Percentiles rank a stretch among this genome's conserved stretches.
phyloP scores from a whole-genome alignment of 2,329 filamentous ascomycete species.

The Epichloe elymi region DNA sequence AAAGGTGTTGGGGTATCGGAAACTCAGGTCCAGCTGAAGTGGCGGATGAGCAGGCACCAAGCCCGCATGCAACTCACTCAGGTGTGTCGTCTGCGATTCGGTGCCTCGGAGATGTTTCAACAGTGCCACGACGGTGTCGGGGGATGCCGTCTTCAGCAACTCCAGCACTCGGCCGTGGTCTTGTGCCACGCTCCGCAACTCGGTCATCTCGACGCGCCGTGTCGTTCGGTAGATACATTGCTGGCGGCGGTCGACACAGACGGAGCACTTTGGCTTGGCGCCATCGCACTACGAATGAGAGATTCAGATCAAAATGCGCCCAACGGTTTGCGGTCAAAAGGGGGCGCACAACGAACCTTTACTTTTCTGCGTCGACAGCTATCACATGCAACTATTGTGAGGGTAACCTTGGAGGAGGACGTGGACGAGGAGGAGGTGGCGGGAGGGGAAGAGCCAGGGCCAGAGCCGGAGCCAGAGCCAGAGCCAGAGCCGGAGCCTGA shows the following conservation, averaged over 20 bases:
- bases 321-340: background rate
- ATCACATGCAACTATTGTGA: background rate
- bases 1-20: background rate
- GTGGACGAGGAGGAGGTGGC: background rate
- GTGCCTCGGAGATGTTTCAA: background rate
- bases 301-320: no score
- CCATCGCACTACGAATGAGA: background rate
- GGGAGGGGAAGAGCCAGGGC: background rate
- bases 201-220: background rate
- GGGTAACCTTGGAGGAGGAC: background rate
- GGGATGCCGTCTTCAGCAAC: background rate
- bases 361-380: background rate
- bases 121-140: background rate
- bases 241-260: background rate
- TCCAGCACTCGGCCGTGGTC: background rate
- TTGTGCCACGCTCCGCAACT: background rate
- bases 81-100: background rate
- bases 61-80: background rate
- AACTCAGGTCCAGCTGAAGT: background rate
- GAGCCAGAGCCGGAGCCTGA: background rate
- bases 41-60: background rate
- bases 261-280: background rate
- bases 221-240: background rate
- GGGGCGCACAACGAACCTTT: background rate
- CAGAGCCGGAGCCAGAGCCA: background rate